Evolutionary conservation across 495 filamentous ascomycete genomes (phyloP).

Genomic region (Copromyces sp.): DNA sequence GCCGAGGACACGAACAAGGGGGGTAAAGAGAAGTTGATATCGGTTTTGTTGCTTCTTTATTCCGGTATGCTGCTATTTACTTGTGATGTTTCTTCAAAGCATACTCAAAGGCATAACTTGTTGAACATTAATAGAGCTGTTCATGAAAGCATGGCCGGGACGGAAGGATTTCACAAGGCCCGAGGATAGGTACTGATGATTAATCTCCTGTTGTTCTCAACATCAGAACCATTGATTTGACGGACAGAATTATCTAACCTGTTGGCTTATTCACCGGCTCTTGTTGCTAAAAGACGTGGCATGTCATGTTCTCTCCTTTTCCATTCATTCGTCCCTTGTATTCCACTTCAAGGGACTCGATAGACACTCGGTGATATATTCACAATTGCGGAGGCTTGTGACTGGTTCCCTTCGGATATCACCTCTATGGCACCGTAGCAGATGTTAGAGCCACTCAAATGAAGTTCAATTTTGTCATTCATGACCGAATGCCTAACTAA

Average conservation of each 20-base stretch:
- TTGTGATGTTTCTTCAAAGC: neutral
- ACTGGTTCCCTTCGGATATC: too few relatives aligned
- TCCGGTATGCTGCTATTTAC: neutral
- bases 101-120: neutral
- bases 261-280: neutral
- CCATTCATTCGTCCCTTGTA: neutral
- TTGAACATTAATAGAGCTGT: neutral
- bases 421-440: too few relatives aligned
- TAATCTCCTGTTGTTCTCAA: too few relatives aligned
- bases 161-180: too few relatives aligned
- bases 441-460: too few relatives aligned
- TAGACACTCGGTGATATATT: neutral
- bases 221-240: too few relatives aligned
- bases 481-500: too few relatives aligned
- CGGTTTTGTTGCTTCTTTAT: neutral
- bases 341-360: neutral
- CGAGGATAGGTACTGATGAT: too few relatives aligned
- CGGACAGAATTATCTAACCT: too few relatives aligned
- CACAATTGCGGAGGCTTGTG: too few relatives aligned
- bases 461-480: too few relatives aligned
- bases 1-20: neutral
- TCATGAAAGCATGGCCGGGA: too few relatives aligned
- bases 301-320: neutral
- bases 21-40: neutral
- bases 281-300: neutral